Conservation (phyloP, 129 eudicot genomes). For the Scalesia atractyloides region DNA sequence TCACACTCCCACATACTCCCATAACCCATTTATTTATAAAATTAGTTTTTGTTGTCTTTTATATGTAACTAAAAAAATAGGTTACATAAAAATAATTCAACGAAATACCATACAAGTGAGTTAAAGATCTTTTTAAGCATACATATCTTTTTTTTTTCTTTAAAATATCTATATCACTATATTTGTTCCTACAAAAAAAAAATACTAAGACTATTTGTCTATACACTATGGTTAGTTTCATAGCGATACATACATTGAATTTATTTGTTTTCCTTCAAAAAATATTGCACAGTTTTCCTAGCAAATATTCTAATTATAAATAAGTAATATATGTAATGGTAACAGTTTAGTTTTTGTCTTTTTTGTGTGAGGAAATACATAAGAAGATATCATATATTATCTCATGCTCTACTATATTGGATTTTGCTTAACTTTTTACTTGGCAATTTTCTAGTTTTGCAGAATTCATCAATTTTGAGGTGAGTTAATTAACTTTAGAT, state of each 20-base stretch:
- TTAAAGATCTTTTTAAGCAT: not conserved
- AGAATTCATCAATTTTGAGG: not conserved
- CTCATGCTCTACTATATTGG: not conserved
- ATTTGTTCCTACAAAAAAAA: too few species aligned
- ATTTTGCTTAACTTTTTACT: not conserved
- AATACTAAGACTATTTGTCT: not conserved
- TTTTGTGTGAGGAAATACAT: not conserved
- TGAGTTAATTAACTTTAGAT: not conserved
- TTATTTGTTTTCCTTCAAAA: not conserved
- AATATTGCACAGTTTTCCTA: not conserved
- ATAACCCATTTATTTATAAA: not conserved
- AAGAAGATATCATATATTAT: slow-evolving; percentile 5
- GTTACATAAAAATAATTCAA: not conserved
- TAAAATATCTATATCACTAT: too few species aligned
- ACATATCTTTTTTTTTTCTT: too few species aligned
- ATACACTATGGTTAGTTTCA: not conserved
- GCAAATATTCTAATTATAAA: not conserved
- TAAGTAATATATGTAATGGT: not conserved
- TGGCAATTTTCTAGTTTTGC: not conserved
- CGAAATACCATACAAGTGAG: not conserved
- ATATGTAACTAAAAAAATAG: not conserved
- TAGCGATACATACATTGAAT: not conserved
- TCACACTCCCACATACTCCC: slow-evolving; percentile 2
- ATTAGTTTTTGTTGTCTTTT: not conserved
- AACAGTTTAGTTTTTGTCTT: slow-evolving; percentile 1